Percentiles rank a stretch among this genome's conserved stretches.
Evolutionary conservation across 305 asterid genomes (phyloP).

Genomic region (Fraxinus ornus): DNA sequence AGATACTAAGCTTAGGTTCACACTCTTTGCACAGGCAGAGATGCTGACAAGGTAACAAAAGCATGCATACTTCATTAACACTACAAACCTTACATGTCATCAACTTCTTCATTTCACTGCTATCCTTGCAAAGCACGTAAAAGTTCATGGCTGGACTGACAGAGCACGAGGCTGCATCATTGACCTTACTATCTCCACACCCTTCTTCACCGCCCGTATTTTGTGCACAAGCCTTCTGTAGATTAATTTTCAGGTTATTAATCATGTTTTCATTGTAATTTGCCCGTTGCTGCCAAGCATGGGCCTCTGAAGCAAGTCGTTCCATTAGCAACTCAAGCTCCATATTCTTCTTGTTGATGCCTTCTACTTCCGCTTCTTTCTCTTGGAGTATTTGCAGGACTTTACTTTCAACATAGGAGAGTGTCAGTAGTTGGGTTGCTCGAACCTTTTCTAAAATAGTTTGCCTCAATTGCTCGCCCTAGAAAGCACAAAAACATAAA

Average conservation of each 20-base stretch:
- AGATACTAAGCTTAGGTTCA: conserved; percentile 63
- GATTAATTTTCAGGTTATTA: conserved; percentile 63
- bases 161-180: conserved; percentile 84
- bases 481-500: conserved; percentile 18
- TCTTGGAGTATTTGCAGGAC: conserved; percentile 63
- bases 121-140: conserved; percentile 28
- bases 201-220: conserved; percentile 87
- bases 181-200: conserved; percentile 88
- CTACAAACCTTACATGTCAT: conserved; percentile 82
- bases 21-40: conserved; percentile 88
- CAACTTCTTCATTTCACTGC: conserved; percentile 49
- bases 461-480: conserved; percentile 84
- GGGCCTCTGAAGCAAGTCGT: conserved; percentile 69
- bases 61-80: conserved; percentile 72
- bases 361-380: conserved; percentile 68
- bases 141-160: conserved; percentile 52
- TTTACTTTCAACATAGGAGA: conserved; percentile 77
- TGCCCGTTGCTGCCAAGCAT: conserved; percentile 83
- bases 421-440: conserved; percentile 66
- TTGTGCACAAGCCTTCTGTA: conserved; percentile 69
- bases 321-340: conserved; percentile 71
- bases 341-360: conserved; percentile 65
- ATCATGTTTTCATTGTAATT: conserved; percentile 70
- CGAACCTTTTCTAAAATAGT: conserved; percentile 72
- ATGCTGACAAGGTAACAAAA: conserved; percentile 91